Conservation (phyloP, 768 basidiomycete genomes). For the Agrocybe pediades region DNA sequence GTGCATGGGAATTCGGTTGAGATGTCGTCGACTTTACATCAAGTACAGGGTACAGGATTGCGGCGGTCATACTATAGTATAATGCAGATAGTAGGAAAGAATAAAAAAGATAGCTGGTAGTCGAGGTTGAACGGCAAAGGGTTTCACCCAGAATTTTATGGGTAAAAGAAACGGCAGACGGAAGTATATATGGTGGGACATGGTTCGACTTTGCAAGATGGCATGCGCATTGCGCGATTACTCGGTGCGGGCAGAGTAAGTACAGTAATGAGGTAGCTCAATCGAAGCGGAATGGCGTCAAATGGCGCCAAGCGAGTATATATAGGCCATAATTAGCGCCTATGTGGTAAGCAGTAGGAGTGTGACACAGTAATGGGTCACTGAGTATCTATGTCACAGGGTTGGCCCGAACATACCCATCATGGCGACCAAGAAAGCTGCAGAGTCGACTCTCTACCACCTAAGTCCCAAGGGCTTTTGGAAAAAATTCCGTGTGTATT, state of each 20-base stretch:
- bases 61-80: no score
- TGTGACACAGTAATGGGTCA: background rate
- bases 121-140: no score
- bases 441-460: conserved; percentile 91
- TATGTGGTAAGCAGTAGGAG: background rate
- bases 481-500: conserved; percentile 88
- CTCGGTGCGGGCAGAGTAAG: background rate
- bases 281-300: background rate
- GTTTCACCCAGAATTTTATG: background rate
- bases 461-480: conserved; percentile 89
- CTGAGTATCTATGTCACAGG: background rate
- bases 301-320: conserved; percentile 2
- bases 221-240: conserved; percentile 16
- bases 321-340: background rate
- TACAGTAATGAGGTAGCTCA: no score
- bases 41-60: background rate
- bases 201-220: conserved; percentile 1
- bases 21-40: no score
- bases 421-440: conserved; percentile 79
- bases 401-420: conserved; percentile 21
- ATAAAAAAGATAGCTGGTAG: background rate
- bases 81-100: conserved; percentile 23
- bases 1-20: background rate
- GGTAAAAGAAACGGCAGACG: background rate
- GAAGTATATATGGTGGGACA: conserved; percentile 3